Evolutionary conservation across 2,329 filamentous ascomycete genomes (phyloP).

Genomic region (Thelonectria blattea): DNA sequence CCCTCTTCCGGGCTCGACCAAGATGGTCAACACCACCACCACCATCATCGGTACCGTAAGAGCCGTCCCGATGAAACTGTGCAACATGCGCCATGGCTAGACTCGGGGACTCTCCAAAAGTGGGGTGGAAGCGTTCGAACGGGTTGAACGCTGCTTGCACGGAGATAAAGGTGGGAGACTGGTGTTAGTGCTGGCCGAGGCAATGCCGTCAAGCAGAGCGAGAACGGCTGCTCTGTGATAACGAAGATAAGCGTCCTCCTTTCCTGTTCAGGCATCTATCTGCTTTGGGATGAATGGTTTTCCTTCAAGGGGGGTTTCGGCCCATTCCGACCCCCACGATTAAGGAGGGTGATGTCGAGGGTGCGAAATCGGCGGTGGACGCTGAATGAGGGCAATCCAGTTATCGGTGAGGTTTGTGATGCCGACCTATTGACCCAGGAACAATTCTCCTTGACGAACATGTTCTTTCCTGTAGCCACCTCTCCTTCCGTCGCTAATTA

Average conservation of each 20-base stretch:
- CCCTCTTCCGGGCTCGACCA: not conserved
- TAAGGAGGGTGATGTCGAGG: not conserved
- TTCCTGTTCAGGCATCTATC: not conserved
- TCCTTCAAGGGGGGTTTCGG: not conserved
- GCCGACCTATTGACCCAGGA: no score
- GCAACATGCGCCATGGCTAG: not conserved
- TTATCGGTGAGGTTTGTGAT: not conserved
- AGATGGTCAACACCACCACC: not conserved
- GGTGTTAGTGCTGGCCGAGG: not conserved
- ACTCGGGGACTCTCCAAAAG: constrained; percentile 9
- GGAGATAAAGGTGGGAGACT: constrained; percentile 15
- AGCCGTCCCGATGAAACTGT: not conserved
- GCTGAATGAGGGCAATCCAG: not conserved
- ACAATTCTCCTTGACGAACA: no score
- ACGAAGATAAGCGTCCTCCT: constrained; percentile 9
- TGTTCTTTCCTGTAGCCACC: no score
- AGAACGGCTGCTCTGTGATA: constrained; percentile 6
- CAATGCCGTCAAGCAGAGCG: not conserved
- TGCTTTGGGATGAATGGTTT: not conserved
- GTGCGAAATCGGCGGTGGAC: not conserved
- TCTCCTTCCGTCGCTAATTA: no score
- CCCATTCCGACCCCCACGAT: constrained; percentile 23
- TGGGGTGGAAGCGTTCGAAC: constrained; percentile 3
- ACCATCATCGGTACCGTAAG: not conserved
- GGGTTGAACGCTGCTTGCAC: not conserved